Percentiles rank a stretch among this genome's conserved stretches.
These are phyloP conservation scores for Leucosporidium scottii DNA, from an alignment of 768 basidiomycete species.

Conservation along the genomic window DNA sequence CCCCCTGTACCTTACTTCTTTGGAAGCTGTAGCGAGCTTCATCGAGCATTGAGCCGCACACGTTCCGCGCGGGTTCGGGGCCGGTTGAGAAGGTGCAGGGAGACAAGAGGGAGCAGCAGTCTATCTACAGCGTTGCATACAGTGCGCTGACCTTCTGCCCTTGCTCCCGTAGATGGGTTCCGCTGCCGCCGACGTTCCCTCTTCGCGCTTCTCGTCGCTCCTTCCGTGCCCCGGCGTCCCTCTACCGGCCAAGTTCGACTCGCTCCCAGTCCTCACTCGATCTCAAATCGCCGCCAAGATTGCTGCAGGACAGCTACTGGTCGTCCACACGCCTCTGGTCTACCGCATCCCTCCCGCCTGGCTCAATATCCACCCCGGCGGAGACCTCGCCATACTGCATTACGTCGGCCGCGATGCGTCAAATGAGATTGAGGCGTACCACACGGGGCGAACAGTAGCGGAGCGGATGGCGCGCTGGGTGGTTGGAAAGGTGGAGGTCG, in stretches of 20 bases:
- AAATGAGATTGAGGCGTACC: conserved; percentile 85
- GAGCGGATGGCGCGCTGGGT: conserved; percentile 31
- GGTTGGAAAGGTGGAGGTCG: conserved; percentile 20
- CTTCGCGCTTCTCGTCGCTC: conserved; percentile 8
- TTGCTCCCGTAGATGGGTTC: too few relatives aligned
- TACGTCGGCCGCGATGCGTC: conserved; percentile 92
- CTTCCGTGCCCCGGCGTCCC: conserved; percentile 23
- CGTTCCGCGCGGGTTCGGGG: too few relatives aligned
- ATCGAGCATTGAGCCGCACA: too few relatives aligned
- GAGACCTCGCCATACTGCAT: conserved; percentile 78
- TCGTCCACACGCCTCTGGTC: conserved; percentile 30
- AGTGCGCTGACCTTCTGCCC: too few relatives aligned
- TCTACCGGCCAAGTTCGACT: conserved; percentile 10
- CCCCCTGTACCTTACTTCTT: too few relatives aligned
- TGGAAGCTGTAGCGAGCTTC: too few relatives aligned
- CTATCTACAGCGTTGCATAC: too few relatives aligned
- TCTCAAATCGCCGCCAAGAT: conserved; percentile 10
- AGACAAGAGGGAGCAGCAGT: too few relatives aligned
- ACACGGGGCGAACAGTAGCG: conserved; percentile 21
- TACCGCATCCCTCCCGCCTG: conserved; percentile 28
- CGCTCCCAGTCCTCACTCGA: conserved; percentile 11
- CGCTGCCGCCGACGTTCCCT: neutral
- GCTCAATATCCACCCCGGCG: conserved; percentile 65
- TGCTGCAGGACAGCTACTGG: conserved; percentile 21
- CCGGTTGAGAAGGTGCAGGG: too few relatives aligned